These are phyloP conservation scores for Acacia confusa DNA, from an alignment of 306 rosid genomes.

Conservation along the genomic window DNA sequence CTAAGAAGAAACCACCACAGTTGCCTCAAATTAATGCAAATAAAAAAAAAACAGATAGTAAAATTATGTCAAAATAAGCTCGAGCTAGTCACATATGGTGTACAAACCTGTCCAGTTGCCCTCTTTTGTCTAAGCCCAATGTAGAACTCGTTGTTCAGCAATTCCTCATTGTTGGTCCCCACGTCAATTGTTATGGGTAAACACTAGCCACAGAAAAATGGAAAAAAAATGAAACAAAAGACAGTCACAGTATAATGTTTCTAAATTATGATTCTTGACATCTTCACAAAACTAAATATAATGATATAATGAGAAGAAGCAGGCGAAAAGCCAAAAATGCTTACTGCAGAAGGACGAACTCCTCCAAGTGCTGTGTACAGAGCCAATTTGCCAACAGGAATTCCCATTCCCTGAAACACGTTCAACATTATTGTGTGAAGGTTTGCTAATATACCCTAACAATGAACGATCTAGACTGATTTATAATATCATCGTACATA, in stretches of 20 bases:
- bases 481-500: background rate
- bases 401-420: slow-evolving; percentile 93
- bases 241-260: background rate
- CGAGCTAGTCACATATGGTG: slow-evolving; percentile 18
- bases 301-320: slow-evolving; percentile 26
- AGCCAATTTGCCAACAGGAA: slow-evolving; percentile 95
- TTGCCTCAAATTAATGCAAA: slow-evolving; percentile 31
- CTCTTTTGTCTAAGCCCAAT: slow-evolving; percentile 93
- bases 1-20: slow-evolving; percentile 45
- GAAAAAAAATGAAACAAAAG: background rate
- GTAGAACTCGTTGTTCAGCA: slow-evolving; percentile 87
- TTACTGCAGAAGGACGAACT: slow-evolving; percentile 92
- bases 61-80: slow-evolving; percentile 20
- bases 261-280: background rate
- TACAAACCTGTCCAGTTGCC: slow-evolving; percentile 85
- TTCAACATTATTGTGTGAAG: slow-evolving; percentile 34
- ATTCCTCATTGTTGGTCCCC: slow-evolving; percentile 89
- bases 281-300: background rate
- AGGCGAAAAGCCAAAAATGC: slow-evolving; percentile 28
- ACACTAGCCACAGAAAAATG: slow-evolving; percentile 55
- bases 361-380: slow-evolving; percentile 93
- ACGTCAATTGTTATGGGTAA: slow-evolving; percentile 94
- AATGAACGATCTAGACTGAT: background rate
- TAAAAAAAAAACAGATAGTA: background rate
- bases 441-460: slow-evolving; percentile 19